Evolutionary conservation across 2,329 filamentous ascomycete species (phyloP).

Genomic region (Alternaria ventricosa): DNA sequence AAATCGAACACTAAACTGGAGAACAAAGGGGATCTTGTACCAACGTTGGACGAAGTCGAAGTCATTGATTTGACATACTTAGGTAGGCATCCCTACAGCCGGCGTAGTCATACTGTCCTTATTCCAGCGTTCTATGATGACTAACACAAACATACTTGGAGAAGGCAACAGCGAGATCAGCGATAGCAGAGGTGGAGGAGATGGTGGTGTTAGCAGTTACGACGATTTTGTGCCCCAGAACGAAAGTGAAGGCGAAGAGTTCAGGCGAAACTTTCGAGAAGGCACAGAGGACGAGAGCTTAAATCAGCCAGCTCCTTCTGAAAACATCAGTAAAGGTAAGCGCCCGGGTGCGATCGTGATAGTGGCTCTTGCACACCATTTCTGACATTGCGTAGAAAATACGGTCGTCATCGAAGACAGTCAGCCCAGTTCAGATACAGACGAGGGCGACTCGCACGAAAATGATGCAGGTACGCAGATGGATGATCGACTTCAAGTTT

Average conservation of each 20-base stretch:
- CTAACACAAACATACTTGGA: slow-evolving; percentile 12
- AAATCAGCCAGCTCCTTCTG: slow-evolving; percentile 14
- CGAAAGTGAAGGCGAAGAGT: slow-evolving; percentile 2
- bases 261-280: slow-evolving; percentile 6
- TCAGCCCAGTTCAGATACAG: slow-evolving; percentile 7
- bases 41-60: slow-evolving; percentile 8
- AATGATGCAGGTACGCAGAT: slow-evolving; percentile 10
- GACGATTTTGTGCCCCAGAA: slow-evolving; percentile 1
- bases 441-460: slow-evolving; percentile 9
- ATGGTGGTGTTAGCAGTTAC: slow-evolving; percentile 6
- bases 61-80: slow-evolving; percentile 14
- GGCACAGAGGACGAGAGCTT: slow-evolving; percentile 7
- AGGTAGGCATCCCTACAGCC: slow-evolving; percentile 16
- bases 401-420: slow-evolving; percentile 16
- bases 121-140: slow-evolving; percentile 7
- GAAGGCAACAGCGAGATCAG: slow-evolving; percentile 14
- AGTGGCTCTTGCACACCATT: slow-evolving; percentile 12
- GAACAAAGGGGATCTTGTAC: slow-evolving; percentile 7
- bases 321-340: slow-evolving; percentile 19
- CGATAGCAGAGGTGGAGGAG: slow-evolving; percentile 4
- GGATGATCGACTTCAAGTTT: slow-evolving; percentile 8
- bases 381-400: slow-evolving; percentile 22
- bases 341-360: neutral
- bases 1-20: slow-evolving; percentile 8
- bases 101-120: slow-evolving; percentile 1